Evolutionary conservation across 2,329 filamentous ascomycete genomes (phyloP).

Genomic region (Blastomyces parvus): DNA sequence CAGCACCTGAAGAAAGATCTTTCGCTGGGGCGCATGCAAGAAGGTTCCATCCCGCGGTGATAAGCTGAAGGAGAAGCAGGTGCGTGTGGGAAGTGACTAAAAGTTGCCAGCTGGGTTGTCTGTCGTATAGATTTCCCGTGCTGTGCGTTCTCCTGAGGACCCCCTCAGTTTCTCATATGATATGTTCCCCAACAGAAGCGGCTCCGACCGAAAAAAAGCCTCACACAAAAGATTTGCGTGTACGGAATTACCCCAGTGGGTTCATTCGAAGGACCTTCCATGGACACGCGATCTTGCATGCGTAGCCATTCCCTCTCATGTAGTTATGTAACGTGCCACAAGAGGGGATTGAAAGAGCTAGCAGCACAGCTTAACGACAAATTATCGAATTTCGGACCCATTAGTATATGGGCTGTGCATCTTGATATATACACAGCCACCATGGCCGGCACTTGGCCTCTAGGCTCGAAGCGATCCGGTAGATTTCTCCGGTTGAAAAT

Average conservation of each 20-base stretch:
- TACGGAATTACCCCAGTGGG: neutral
- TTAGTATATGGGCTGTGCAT: neutral
- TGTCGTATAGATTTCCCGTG: neutral
- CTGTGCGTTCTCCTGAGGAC: neutral
- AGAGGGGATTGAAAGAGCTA: neutral
- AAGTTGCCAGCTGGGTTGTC: neutral
- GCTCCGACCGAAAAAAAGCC: neutral
- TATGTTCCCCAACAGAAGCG: too few relatives aligned
- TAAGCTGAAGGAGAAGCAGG: constrained; percentile 53
- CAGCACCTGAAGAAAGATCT: constrained; percentile 46
- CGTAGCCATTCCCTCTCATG: neutral
- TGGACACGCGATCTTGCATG: neutral
- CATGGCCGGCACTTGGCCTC: neutral
- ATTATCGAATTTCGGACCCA: neutral
- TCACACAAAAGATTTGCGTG: neutral
- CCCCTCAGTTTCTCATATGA: neutral
- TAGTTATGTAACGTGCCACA: neutral
- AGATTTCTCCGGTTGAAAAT: neutral
- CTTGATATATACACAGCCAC: neutral
- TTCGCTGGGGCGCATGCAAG: constrained; percentile 48
- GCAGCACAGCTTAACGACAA: neutral
- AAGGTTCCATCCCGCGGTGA: constrained; percentile 48
- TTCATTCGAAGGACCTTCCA: neutral
- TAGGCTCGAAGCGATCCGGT: neutral
- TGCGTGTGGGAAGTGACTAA: constrained; percentile 34